These are phyloP conservation scores for Aegilops longissima DNA, from an alignment of 176 grass and related monocot genomes.

Conservation along the genomic window DNA sequence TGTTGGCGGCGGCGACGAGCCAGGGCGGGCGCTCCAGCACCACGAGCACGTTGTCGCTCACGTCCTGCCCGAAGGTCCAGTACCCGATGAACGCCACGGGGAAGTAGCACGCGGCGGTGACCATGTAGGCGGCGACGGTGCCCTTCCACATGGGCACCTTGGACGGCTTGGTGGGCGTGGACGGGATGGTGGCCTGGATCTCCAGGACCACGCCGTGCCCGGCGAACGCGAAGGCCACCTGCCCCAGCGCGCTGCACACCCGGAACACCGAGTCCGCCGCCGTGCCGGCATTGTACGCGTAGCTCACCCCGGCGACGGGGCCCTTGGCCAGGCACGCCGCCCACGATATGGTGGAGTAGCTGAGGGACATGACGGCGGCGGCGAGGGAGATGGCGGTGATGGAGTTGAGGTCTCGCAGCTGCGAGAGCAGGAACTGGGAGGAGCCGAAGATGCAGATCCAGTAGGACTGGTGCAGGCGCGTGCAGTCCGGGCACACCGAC, in stretches of 20 bases:
- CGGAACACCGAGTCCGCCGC: conserved; percentile 42
- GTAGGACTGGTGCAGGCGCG: conserved; percentile 58
- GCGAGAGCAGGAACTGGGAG: conserved; percentile 72
- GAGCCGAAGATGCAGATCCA: conserved; percentile 85
- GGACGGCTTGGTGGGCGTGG: conserved; percentile 46
- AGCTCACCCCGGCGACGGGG: conserved; percentile 43
- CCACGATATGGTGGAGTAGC: conserved; percentile 69
- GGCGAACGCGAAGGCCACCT: conserved; percentile 73
- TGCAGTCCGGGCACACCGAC: conserved; percentile 28
- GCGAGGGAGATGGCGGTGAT: conserved; percentile 66
- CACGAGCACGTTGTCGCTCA: conserved; percentile 48
- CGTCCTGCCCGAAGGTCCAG: conserved; percentile 58
- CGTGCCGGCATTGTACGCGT: conserved; percentile 27
- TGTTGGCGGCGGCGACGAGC: conserved; percentile 72
- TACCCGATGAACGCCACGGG: conserved; percentile 61
- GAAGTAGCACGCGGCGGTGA: conserved; percentile 71
- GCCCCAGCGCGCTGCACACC: conserved; percentile 70
- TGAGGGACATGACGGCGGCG: conserved; percentile 78
- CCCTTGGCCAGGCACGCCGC: conserved; percentile 50
- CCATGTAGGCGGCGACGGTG: conserved; percentile 61
- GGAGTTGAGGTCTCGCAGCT: conserved; percentile 65
- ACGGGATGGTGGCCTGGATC: conserved; percentile 77
- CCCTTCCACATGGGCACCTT: conserved; percentile 57
- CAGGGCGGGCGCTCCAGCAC: conserved; percentile 55
- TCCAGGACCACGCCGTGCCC: conserved; percentile 68